Evolutionary conservation across 805 yeast species (phyloP), one percentile per base, ranked within the genome.

Genomic region (Tetrapisispora pingtungensis): DNA sequence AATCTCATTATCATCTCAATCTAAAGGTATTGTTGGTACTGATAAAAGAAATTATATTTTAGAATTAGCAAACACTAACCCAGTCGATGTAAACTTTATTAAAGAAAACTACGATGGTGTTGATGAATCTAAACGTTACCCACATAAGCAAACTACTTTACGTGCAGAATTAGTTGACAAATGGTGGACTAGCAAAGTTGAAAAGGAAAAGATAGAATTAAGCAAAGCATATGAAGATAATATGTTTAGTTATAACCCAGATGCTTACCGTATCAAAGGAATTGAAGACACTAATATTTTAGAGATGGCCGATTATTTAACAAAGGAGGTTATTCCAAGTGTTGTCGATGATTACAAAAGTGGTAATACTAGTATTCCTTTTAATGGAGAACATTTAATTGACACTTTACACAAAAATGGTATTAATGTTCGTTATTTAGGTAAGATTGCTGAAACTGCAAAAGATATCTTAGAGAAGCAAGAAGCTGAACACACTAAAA

Each of bases 111-210:
- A 51, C 52, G 73, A 70, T 49, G 51, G 46, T 15, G 66, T 62
- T 2, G 71, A 62, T n/a, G 56, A 57, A 32, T 64, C 68, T 4
- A 61, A 63, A n/a, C 70, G 77, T 10, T 89, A 88, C 59, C 96
- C 96, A 15, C 96, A 87, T 59, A 75, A 77, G 50, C 85, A 87
- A 64, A 72, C 84, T 13, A 74, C 84, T 22, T 57, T 90, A 37
- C 80, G 97, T 67, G 80, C 79, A 51, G 97, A 90, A 66, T 93
- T 96, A 15, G 78, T 90, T 40, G 90, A 81, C 53, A 85, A 80
- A 54, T 90, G 96, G 96, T 86, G 93, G 81, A 76, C 75, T 57
- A 64, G 77, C 47, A 77, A 81, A 58, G 73, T 83, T 3, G 69
- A 40, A 14, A 54, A 55, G 8, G 56, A 56, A 22, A 53, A 50